A percentile compares a stretch with the other conserved stretches of the same genome.
Conservation (phyloP, 2,329 filamentous ascomycete genomes). For the Fusarium hainanense region DNA sequence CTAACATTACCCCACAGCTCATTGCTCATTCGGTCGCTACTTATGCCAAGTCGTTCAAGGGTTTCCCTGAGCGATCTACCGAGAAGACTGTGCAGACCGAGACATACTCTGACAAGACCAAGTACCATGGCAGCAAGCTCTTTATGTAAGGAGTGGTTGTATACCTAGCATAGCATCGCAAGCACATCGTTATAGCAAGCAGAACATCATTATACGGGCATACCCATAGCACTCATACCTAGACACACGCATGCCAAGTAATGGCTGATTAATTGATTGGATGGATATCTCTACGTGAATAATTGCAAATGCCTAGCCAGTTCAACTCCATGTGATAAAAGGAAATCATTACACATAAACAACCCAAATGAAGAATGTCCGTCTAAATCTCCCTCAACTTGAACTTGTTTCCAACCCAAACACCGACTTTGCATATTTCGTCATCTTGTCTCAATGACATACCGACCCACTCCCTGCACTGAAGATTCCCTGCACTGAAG, state of each 20-base stretch:
- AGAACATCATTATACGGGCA: not conserved
- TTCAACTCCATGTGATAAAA: conserved; percentile 23
- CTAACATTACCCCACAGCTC: conserved; percentile 55
- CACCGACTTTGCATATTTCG: conserved; percentile 33
- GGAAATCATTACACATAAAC: conserved; percentile 1
- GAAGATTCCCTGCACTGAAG: not conserved
- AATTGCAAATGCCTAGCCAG: conserved; percentile 40
- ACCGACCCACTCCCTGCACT: not conserved
- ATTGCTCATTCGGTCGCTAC: conserved; percentile 80
- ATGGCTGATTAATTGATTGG: conserved; percentile 27
- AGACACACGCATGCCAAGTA: not conserved
- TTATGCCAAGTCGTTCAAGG: conserved; percentile 72
- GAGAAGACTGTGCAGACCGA: conserved; percentile 42
- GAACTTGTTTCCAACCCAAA: conserved; percentile 22
- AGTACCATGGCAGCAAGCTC: conserved; percentile 60
- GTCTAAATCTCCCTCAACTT: conserved; percentile 26
- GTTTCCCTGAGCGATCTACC: conserved; percentile 67
- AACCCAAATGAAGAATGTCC: conserved; percentile 20
- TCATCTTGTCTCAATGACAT: conserved; percentile 17
- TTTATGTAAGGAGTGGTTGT: not conserved
- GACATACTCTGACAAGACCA: conserved; percentile 52
- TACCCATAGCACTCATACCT: not conserved
- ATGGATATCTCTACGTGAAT: conserved; percentile 38
- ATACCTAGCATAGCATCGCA: not conserved
- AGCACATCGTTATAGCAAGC: not conserved